phyloP scores from a whole-genome alignment of 495 filamentous ascomycete genomes.

The Glonium stellatum region DNA sequence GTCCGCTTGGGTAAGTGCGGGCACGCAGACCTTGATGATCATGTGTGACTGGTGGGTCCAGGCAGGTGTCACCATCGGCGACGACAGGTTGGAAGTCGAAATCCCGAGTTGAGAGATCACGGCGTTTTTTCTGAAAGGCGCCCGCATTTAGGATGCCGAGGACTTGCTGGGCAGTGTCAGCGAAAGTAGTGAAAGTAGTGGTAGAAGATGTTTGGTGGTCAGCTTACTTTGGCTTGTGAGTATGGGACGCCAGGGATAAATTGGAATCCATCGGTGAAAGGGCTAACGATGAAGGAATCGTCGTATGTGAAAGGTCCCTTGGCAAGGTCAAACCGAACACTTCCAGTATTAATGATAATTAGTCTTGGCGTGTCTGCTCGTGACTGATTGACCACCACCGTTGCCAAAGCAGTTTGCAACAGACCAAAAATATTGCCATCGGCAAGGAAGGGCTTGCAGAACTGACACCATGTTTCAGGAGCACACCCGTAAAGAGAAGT shows the following conservation, averaged over 20 bases:
- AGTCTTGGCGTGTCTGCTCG: slow-evolving; percentile 32
- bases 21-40: slow-evolving; percentile 7
- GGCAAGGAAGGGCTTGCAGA: slow-evolving; percentile 33
- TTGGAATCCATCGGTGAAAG: slow-evolving; percentile 34
- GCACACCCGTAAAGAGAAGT: slow-evolving; percentile 38
- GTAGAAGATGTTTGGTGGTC: not conserved
- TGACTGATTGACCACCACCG: slow-evolving; percentile 31
- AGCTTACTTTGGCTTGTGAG: slow-evolving; percentile 21
- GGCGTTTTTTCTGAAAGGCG: slow-evolving; percentile 37
- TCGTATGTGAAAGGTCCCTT: slow-evolving; percentile 40
- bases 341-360: slow-evolving; percentile 38
- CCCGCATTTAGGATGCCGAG: slow-evolving; percentile 40
- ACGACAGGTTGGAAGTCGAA: slow-evolving; percentile 32
- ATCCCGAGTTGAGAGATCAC: slow-evolving; percentile 28
- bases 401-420: slow-evolving; percentile 30
- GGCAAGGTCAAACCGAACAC: slow-evolving; percentile 38
- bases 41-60: slow-evolving; percentile 35
- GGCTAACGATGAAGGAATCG: slow-evolving; percentile 39
- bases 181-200: not conserved
- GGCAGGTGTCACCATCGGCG: slow-evolving; percentile 36
- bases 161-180: slow-evolving; percentile 24
- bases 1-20: slow-evolving; percentile 8
- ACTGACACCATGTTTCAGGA: slow-evolving; percentile 38
- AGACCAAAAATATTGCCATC: slow-evolving; percentile 37
- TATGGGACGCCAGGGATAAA: slow-evolving; percentile 38